These are phyloP conservation scores for Fusarium piperis DNA, from an alignment of 2,329 filamentous ascomycete species.

Conservation along the genomic window DNA sequence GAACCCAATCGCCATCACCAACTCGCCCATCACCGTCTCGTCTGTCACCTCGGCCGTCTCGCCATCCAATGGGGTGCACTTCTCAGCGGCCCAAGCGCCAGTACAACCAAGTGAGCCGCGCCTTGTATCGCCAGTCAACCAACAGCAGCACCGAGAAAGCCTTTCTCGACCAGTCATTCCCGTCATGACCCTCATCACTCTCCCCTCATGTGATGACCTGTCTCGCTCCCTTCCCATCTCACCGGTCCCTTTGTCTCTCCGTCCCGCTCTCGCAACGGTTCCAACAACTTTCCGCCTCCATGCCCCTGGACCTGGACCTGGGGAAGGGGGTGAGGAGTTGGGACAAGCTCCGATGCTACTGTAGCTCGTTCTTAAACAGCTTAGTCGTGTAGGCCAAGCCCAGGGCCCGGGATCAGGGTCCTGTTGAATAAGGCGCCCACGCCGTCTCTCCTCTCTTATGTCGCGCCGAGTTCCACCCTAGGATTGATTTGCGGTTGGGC, in stretches of 20 bases:
- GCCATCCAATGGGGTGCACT: slow-evolving; percentile 15
- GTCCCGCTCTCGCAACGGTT: neutral
- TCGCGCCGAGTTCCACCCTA: slow-evolving; percentile 23
- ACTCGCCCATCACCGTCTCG: slow-evolving; percentile 3
- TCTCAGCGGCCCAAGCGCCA: slow-evolving; percentile 24
- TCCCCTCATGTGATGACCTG: neutral
- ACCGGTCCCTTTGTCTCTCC: slow-evolving; percentile 12
- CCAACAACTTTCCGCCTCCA: slow-evolving; percentile 7
- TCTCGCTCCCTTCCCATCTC: neutral
- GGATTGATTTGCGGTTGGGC: slow-evolving; percentile 3
- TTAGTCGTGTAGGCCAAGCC: slow-evolving; percentile 12
- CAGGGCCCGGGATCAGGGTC: slow-evolving; percentile 23
- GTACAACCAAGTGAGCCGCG: slow-evolving; percentile 4
- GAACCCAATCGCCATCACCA: slow-evolving; percentile 16
- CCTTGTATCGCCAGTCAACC: slow-evolving; percentile 17
- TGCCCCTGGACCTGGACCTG: slow-evolving; percentile 28
- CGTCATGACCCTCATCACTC: neutral
- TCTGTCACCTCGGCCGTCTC: slow-evolving; percentile 3
- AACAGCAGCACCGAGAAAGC: slow-evolving; percentile 14
- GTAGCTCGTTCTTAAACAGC: slow-evolving; percentile 23
- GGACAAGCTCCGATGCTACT: slow-evolving; percentile 26
- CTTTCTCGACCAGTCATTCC: neutral
- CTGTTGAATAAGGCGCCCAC: slow-evolving; percentile 5
- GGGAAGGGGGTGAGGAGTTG: slow-evolving; percentile 31
- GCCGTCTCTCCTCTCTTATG: slow-evolving; percentile 8